Evolutionary conservation across 176 grass and related monocot genomes (phyloP), one percentile per base, ranked within the genome.

Genomic region (Typha latifolia): DNA sequence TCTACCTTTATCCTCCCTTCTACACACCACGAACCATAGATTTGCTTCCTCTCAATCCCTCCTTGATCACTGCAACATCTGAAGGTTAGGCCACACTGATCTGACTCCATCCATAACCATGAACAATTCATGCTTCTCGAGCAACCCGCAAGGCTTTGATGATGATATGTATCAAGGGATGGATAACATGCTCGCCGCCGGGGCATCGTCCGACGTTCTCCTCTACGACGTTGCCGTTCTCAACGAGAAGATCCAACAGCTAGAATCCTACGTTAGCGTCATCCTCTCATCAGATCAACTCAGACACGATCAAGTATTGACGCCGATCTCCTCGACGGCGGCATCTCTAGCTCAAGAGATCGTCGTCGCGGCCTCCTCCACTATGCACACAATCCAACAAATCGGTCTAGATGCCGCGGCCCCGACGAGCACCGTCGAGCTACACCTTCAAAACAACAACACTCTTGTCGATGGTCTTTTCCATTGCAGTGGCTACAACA

Each of bases 181-280:
- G 48, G 72, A 74, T 13, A 48, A 64, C 3, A 74, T 64, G 61
- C 48, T 74, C 26, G 51, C 72, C 9, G 31, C 24, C 43, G 5
- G 18, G 24, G 2, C 16, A 5, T 26, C 26, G 10, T 52, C 72
- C 16, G 24, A 74, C 21, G 16, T 14, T 64, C 72, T 74, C 13
- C 48, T 74, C 15, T 74, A 64, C 47, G 14, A 49, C 26, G 14
- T 64, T 26, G 20, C 61, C 2, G 15, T 64, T 24, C 72, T 74
- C 26, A n/a, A 34, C 1, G 27, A 74, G 11, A 74, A 65, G 62
- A 61, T 74, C 24, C 61, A 52, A 16, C 72, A 74, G 16, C 27
- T 74, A 61, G 72, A 65, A 51, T 34, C 48, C 24, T 22, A 43
- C 11, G 23, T 32, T 7, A 14, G 24, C 24, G 32, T 32, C 24